Percentiles rank a stretch among this genome's conserved stretches.
Conservation (phyloP, 2,329 filamentous ascomycete genomes). For the Trichoderma endophyticum region DNA sequence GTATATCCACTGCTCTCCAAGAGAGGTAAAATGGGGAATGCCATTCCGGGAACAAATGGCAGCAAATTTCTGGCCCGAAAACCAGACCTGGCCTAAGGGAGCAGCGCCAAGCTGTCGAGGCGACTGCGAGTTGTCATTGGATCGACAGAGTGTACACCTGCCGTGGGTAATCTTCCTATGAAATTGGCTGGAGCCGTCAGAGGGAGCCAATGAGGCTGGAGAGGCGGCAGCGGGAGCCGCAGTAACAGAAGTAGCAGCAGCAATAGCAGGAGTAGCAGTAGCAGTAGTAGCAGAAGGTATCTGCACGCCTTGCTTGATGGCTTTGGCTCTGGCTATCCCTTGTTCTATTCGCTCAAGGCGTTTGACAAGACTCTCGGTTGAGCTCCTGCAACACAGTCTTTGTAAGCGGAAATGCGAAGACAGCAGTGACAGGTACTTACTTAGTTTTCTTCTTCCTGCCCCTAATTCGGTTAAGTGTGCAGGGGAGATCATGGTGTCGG, state of each 20-base stretch:
- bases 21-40: conserved; percentile 46
- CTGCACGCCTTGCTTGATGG: background rate
- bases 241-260: background rate
- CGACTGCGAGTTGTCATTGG: background rate
- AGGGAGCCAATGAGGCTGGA: conserved; percentile 12
- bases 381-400: conserved; percentile 15
- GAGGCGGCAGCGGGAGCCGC: background rate
- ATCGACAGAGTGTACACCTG: background rate
- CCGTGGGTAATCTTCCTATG: background rate
- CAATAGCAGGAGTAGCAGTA: background rate
- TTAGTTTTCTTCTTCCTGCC: conserved; percentile 22
- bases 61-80: conserved; percentile 46
- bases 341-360: conserved; percentile 41
- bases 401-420: conserved; percentile 1
- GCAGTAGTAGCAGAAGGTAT: background rate
- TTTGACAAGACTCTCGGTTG: conserved; percentile 33
- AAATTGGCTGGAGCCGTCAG: background rate
- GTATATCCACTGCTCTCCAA: conserved; percentile 48
- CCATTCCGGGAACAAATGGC: conserved; percentile 46
- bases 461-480: conserved; percentile 38
- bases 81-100: conserved; percentile 40
- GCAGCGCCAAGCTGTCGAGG: conserved; percentile 2
- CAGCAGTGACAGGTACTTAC: conserved; percentile 10
- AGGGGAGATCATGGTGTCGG: conserved; percentile 44
- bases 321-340: conserved; percentile 28